phyloP scores from a whole-genome alignment of 306 rosid genomes.

The Fragaria vesca region DNA sequence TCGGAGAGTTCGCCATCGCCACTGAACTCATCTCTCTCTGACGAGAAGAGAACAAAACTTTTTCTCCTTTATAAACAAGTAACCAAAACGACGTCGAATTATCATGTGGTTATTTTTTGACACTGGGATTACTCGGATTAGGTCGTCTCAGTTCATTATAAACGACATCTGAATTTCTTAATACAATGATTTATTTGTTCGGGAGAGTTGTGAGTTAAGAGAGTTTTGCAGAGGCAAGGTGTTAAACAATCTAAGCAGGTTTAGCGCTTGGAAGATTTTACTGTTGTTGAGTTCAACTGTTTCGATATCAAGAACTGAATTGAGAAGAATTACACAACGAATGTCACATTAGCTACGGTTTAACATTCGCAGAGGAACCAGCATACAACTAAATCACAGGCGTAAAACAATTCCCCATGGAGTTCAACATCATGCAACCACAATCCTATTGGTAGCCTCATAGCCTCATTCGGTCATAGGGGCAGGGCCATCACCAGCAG shows the following conservation, averaged over 20 bases:
- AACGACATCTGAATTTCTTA: not conserved
- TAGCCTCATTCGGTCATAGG: conserved; percentile 64
- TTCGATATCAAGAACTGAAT: not conserved
- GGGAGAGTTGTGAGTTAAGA: not conserved
- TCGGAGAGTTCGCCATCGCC: conserved; percentile 10
- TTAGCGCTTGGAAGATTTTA: not conserved
- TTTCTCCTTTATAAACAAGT: not conserved
- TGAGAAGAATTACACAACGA: not conserved
- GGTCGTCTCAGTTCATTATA: not conserved
- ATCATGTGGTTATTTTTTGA: not conserved
- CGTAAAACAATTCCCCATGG: not conserved
- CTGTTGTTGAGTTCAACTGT: not conserved
- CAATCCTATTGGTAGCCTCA: conserved; percentile 18
- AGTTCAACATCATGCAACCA: conserved; percentile 11
- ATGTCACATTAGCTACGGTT: not conserved
- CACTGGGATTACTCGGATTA: not conserved
- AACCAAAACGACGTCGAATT: not conserved
- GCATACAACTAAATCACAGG: conserved; percentile 17
- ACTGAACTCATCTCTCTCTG: conserved; percentile 21
- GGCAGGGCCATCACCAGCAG: conserved; percentile 48
- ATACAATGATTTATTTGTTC: not conserved
- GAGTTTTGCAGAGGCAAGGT: not conserved
- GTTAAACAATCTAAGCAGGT: not conserved
- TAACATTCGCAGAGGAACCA: conserved; percentile 12
- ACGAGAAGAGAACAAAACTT: not conserved